Percentiles rank a stretch among this genome's conserved stretches.
Evolutionary conservation across 768 basidiomycete genomes (phyloP).

Genomic region (Suillus clintonianus): DNA sequence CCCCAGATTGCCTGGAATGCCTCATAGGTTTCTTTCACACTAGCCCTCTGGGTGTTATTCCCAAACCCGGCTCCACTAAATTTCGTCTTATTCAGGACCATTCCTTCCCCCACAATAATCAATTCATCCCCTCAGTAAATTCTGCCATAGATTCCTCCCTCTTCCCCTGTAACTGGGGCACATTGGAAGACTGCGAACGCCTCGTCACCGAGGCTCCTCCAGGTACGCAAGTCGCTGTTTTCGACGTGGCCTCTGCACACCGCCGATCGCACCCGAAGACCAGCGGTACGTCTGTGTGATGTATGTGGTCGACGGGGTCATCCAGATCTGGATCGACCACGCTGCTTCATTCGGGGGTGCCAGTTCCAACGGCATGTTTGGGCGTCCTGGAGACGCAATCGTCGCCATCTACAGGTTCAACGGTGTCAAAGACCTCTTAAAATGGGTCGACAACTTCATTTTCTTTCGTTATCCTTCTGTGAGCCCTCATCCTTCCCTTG

Average conservation of each 20-base stretch:
- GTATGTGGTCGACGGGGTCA: not conserved
- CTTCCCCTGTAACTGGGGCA: no score
- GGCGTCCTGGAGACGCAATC: conserved; percentile 32
- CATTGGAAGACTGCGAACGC: no score
- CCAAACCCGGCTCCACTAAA: conserved; percentile 29
- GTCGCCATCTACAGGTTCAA: conserved; percentile 19
- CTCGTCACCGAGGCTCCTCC: no score
- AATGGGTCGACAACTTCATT: conserved; percentile 41
- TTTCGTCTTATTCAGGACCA: conserved; percentile 35
- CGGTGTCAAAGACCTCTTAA: conserved; percentile 20
- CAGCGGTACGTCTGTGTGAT: conserved; percentile 2
- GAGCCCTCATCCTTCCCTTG: no score
- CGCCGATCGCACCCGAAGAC: no score
- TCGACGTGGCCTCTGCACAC: no score
- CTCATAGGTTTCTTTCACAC: conserved; percentile 44
- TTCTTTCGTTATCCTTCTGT: conserved; percentile 34
- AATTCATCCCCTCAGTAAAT: no score
- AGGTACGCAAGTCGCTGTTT: no score
- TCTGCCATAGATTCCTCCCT: no score
- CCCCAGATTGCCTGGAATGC: conserved; percentile 23
- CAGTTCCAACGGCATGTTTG: conserved; percentile 32
- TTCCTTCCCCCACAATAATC: no score
- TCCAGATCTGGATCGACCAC: conserved; percentile 11
- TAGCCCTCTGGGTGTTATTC: no score
- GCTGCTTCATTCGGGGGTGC: conserved; percentile 24